phyloP scores from a whole-genome alignment of 2,329 filamentous ascomycete genomes.

The Chrysoporthe puriensis region DNA sequence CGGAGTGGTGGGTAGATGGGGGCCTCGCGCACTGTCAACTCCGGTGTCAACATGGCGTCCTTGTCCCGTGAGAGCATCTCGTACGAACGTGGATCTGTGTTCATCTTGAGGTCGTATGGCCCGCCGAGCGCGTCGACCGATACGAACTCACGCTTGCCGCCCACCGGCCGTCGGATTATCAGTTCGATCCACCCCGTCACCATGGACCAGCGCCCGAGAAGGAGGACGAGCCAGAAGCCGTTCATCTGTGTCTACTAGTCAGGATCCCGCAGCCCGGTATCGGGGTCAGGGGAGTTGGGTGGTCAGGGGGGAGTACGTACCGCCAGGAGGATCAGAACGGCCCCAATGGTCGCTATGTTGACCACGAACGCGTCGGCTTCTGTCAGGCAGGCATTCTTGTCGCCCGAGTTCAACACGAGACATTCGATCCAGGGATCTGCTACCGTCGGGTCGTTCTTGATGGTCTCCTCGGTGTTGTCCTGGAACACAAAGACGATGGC shows the following conservation, averaged over 20 bases:
- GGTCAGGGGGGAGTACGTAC: conserved; percentile 53
- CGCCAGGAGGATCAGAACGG: conserved; percentile 80
- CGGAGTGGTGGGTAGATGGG: conserved; percentile 31
- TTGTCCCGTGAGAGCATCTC: conserved; percentile 74
- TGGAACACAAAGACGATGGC: conserved; percentile 88
- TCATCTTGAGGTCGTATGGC: conserved; percentile 57
- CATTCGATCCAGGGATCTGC: conserved; percentile 73
- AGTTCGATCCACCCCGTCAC: conserved; percentile 80
- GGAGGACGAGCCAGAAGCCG: conserved; percentile 81
- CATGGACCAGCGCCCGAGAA: conserved; percentile 86
- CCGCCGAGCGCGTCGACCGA: conserved; percentile 72
- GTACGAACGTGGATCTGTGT: conserved; percentile 66
- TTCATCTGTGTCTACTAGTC: conserved; percentile 60
- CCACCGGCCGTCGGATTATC: conserved; percentile 52
- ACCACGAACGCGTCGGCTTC: conserved; percentile 67
- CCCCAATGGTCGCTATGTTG: conserved; percentile 75
- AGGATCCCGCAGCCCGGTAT: conserved; percentile 16
- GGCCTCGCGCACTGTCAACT: conserved; percentile 34
- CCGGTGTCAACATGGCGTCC: conserved; percentile 56
- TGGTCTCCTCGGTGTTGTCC: conserved; percentile 69
- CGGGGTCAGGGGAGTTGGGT: neutral
- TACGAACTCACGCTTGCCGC: conserved; percentile 78
- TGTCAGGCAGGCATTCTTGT: conserved; percentile 69
- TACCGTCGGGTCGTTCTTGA: conserved; percentile 56
- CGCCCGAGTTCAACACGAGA: conserved; percentile 58